Conservation (phyloP, 192 early-diverging fungal genomes). For the Backusella australiensis region DNA sequence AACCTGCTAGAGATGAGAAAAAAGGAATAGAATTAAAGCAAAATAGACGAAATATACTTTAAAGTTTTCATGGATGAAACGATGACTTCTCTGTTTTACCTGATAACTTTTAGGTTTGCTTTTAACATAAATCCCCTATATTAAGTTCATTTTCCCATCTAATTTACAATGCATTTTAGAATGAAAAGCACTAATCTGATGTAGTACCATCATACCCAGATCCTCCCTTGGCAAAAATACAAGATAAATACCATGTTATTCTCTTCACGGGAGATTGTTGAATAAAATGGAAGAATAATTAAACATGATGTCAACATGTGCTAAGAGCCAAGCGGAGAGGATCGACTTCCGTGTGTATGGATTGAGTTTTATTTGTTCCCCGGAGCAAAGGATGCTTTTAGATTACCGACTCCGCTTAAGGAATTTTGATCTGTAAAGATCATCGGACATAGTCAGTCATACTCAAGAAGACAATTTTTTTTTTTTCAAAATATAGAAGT, state of each 20-base stretch:
- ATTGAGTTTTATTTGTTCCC: neutral
- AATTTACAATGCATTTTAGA: neutral
- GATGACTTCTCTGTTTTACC: neutral
- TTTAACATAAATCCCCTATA: neutral
- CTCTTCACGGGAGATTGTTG: slow-evolving; percentile 1
- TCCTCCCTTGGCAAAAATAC: slow-evolving; percentile 6
- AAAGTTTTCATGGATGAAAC: neutral
- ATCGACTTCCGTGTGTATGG: neutral
- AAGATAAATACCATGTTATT: neutral
- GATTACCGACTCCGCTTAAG: neutral
- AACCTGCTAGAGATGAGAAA: neutral
- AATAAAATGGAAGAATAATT: slow-evolving; percentile 5
- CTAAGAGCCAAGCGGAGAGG: neutral
- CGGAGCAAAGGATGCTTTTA: neutral
- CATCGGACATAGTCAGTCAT: neutral
- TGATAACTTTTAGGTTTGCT: neutral
- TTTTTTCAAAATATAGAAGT: neutral
- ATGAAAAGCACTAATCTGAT: neutral
- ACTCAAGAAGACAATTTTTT: neutral
- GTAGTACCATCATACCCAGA: slow-evolving; percentile 2
- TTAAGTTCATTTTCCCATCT: neutral
- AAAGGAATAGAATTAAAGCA: neutral
- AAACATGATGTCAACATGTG: slow-evolving; percentile 6
- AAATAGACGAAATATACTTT: neutral
- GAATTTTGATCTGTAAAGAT: neutral